Base-by-base conservation (phyloP, 2,329 filamentous ascomycete genomes). In the Penicillium aurantiogriseum region DNA sequence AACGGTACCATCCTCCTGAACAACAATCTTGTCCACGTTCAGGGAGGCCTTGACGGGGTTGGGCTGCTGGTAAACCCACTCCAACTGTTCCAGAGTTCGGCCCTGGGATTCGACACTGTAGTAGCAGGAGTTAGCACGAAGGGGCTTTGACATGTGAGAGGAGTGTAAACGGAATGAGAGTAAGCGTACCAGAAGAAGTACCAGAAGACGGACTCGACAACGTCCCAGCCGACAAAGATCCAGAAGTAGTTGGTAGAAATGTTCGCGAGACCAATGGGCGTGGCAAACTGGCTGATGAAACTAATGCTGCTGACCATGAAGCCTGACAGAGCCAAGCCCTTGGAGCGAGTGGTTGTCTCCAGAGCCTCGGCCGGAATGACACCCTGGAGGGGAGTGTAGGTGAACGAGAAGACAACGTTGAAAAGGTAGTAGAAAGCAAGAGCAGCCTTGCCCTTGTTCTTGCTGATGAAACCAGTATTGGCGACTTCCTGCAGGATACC, bases 31-130 rank as follows among this genome's bases (percentile, higher is more conserved):
- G 63, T 81, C 76, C 61, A 81, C 73, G 50, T 71, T 73, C 57
- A 76, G 71, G 5, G 80, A 82, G 11, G 80, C 80, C 68, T 80
- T 79, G 69, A 81, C 80, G 1, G 79, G 79, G 60, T 79, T 77
- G 25, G 77, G 75, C 64, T 81, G 79, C 63, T 79, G 68, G 67
- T 81, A 81, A 11, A 81, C 77, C 77, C 78, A 80, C 61, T 80
- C 78, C 36, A 81, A 73, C 64, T 81, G 73, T 63, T 81, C 79
- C 27, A 81, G 75, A 4, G 79, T 81, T 39, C 79, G 78, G 47
- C 79, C 79, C 59, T 81, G 79, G 4, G 77, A 76, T 63, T 81
- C 79, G 61, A 81, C 79, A 65, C 79, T 80, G 49, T 29, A n/a
- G 38, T 15, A 19, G 17, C 25, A 13, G 25, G 43, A 10, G 50